Evolutionary conservation across 345 rosid species (phyloP).

Genomic region (Trapa bicornis): DNA sequence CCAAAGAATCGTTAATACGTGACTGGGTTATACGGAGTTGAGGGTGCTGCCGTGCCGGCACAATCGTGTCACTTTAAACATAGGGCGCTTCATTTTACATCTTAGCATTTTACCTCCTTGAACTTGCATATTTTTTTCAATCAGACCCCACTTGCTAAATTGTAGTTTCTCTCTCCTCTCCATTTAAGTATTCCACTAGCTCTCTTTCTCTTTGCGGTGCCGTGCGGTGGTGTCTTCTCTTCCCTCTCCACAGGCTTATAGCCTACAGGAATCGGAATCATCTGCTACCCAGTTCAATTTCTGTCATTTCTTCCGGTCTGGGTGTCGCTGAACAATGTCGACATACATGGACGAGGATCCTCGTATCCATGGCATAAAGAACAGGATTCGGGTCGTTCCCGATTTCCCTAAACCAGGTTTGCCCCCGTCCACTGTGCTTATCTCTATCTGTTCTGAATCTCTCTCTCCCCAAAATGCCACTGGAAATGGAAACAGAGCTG

Average conservation of each 20-base stretch:
- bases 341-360: slow-evolving; percentile 29
- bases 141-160: background rate
- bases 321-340: slow-evolving; percentile 40
- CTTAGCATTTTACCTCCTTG: background rate
- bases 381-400: slow-evolving; percentile 23
- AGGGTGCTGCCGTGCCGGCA: slow-evolving; percentile 1
- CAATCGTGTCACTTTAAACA: background rate
- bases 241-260: background rate
- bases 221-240: background rate
- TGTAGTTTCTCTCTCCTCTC: background rate
- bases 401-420: slow-evolving; percentile 45
- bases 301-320: background rate
- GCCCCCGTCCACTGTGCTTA: background rate
- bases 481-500: background rate
- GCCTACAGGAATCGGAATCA: background rate
- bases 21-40: background rate
- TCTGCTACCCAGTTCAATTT: background rate
- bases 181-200: no score
- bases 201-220: background rate
- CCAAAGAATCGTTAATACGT: background rate
- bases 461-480: background rate
- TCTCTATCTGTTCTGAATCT: background rate
- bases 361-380: slow-evolving; percentile 14
- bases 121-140: background rate
- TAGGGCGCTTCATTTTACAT: background rate